Conservation (phyloP, 768 basidiomycete genomes). For the Boletus coccyginus region DNA sequence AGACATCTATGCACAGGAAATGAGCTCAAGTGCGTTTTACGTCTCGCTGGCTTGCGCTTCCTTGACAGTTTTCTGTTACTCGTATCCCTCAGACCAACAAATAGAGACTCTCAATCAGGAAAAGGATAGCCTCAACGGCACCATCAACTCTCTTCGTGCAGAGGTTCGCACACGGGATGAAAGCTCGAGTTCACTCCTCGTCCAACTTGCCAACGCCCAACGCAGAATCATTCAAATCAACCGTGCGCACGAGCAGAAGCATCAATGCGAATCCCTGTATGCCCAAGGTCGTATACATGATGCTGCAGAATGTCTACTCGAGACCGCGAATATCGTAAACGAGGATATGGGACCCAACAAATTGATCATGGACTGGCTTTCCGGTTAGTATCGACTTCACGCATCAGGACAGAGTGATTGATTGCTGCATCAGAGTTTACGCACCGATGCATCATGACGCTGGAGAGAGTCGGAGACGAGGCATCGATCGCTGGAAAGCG, state of each 20-base stretch:
- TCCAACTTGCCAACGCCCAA: background rate
- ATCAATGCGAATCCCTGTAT: background rate
- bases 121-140: too few species aligned
- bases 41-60: too few species aligned
- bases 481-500: background rate
- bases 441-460: background rate
- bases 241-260: background rate
- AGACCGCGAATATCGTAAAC: background rate
- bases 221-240: background rate
- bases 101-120: too few species aligned
- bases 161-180: too few species aligned
- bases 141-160: too few species aligned
- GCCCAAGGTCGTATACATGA: background rate
- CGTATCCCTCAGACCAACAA: too few species aligned
- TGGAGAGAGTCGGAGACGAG: background rate
- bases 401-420: background rate
- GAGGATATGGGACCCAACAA: background rate
- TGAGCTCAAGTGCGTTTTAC: background rate
- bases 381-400: background rate
- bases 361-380: background rate
- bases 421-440: background rate
- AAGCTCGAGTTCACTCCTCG: background rate
- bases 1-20: background rate
- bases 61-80: background rate
- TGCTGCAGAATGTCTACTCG: background rate